phyloP scores from a whole-genome alignment of 805 yeast genomes.

The Diddensiella transvaalensis region DNA sequence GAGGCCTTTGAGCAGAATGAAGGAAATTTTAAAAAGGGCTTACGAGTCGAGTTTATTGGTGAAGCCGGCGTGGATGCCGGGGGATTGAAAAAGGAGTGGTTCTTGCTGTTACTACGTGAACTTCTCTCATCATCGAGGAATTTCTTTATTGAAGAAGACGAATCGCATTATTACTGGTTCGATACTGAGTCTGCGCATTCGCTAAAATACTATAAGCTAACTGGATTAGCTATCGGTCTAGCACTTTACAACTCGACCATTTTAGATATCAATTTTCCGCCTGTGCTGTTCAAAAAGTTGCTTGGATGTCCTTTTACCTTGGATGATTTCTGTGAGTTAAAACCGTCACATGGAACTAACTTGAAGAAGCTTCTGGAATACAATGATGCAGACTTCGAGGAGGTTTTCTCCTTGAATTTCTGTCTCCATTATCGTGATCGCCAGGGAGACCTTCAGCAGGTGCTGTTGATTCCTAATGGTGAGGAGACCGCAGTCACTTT shows the following conservation, averaged over 20 bases:
- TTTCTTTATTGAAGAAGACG: conserved; percentile 62
- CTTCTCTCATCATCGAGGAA: conserved; percentile 67
- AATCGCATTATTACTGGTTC: conserved; percentile 77
- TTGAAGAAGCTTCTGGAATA: conserved; percentile 46
- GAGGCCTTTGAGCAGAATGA: conserved; percentile 47
- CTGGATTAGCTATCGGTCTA: conserved; percentile 84
- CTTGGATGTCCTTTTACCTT: conserved; percentile 52
- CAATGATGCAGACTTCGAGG: conserved; percentile 41
- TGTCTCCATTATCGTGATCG: conserved; percentile 50
- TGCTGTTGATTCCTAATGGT: conserved; percentile 61
- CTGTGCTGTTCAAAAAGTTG: conserved; percentile 70
- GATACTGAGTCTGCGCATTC: conserved; percentile 22
- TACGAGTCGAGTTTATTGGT: conserved; percentile 73
- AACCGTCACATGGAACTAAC: conserved; percentile 62
- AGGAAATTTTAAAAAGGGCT: conserved; percentile 63
- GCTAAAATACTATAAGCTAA: conserved; percentile 51
- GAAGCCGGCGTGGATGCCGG: conserved; percentile 97
- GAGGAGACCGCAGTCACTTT: conserved; percentile 49
- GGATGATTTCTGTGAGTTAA: conserved; percentile 63
- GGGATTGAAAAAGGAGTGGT: conserved; percentile 94
- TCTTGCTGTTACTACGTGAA: conserved; percentile 64
- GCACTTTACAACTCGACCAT: conserved; percentile 90
- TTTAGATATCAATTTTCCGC: conserved; percentile 74
- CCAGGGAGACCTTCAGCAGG: conserved; percentile 46
- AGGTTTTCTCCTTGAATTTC: conserved; percentile 53